A percentile compares a stretch with the other conserved stretches of the same genome.
Conservation (phyloP, 331 rosid species). For the Stylosanthes scabra region DNA sequence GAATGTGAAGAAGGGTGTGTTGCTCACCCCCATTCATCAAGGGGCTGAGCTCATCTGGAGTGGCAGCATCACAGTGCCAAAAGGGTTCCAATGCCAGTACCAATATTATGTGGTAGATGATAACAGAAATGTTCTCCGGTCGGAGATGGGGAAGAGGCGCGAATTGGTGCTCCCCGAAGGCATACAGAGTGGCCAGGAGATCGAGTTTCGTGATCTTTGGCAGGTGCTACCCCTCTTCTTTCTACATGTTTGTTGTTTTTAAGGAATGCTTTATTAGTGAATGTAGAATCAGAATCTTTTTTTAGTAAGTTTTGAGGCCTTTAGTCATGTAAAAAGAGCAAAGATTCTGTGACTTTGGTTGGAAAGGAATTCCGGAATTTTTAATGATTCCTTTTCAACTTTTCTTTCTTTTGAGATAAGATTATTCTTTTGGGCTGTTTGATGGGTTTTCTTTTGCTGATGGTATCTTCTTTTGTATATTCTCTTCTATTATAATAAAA, state of each 20-base stretch:
- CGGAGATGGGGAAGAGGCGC: slow-evolving; percentile 86
- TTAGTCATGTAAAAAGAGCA: too few species aligned
- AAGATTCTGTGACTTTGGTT: too few species aligned
- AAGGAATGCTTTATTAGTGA: neutral
- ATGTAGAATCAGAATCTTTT: slow-evolving; percentile 16
- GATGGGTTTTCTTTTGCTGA: neutral
- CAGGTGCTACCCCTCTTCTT: slow-evolving; percentile 62
- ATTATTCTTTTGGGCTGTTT: too few species aligned
- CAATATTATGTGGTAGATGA: slow-evolving; percentile 88
- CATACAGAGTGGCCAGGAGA: slow-evolving; percentile 66
- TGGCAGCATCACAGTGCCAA: slow-evolving; percentile 73
- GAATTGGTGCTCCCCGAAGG: slow-evolving; percentile 61
- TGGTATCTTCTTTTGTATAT: neutral
- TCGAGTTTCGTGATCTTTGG: slow-evolving; percentile 91
- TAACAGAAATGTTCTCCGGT: slow-evolving; percentile 62
- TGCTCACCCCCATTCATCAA: slow-evolving; percentile 68
- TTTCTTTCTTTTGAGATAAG: too few species aligned
- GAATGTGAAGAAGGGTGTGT: slow-evolving; percentile 88
- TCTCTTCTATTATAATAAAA: too few species aligned
- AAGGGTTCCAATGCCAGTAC: slow-evolving; percentile 72
- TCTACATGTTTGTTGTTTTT: slow-evolving; percentile 28
- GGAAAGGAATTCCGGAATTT: too few species aligned
- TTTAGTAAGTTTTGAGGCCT: neutral
- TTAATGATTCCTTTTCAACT: too few species aligned
- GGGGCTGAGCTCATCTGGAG: slow-evolving; percentile 84